These are phyloP conservation scores for Akanthomyces lecanii DNA, from an alignment of 2,329 filamentous ascomycete genomes.

Conservation along the genomic window DNA sequence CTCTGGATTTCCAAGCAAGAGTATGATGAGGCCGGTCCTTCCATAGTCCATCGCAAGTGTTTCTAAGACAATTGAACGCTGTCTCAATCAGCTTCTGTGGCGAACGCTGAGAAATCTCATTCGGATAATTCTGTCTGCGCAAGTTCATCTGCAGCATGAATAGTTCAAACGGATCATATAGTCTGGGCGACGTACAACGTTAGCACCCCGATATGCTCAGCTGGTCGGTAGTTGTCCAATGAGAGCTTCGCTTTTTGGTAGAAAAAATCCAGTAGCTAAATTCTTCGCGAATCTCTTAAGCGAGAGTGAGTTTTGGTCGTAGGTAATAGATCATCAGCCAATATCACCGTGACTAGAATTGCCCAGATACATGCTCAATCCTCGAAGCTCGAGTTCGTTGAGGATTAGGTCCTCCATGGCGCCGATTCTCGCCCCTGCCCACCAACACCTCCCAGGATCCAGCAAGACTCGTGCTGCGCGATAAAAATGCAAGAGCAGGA, in stretches of 20 bases:
- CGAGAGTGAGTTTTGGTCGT: neutral
- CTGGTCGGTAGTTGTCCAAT: neutral
- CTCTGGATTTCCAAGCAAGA: conserved; percentile 99
- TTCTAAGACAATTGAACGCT: conserved; percentile 68
- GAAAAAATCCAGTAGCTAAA: neutral
- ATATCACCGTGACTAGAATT: neutral
- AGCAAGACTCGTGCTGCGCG: conserved; percentile 22
- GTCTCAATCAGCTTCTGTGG: neutral
- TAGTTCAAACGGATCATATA: neutral
- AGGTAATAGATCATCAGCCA: neutral
- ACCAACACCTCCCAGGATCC: conserved; percentile 23
- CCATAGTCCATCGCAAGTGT: conserved; percentile 99
- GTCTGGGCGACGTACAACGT: neutral
- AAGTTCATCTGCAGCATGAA: neutral
- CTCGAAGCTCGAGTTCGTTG: neutral
- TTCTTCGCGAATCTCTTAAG: neutral
- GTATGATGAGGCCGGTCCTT: conserved; percentile 99
- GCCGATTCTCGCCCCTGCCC: conserved; percentile 18
- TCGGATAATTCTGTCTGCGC: neutral
- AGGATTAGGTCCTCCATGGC: neutral
- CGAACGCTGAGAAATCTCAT: neutral
- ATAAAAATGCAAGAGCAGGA: conserved; percentile 28
- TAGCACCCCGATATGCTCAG: neutral
- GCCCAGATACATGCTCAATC: neutral
- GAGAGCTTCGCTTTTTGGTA: neutral